phyloP scores from a whole-genome alignment of 1,284 basidiomycete genomes.

The Trametes hirsuta region DNA sequence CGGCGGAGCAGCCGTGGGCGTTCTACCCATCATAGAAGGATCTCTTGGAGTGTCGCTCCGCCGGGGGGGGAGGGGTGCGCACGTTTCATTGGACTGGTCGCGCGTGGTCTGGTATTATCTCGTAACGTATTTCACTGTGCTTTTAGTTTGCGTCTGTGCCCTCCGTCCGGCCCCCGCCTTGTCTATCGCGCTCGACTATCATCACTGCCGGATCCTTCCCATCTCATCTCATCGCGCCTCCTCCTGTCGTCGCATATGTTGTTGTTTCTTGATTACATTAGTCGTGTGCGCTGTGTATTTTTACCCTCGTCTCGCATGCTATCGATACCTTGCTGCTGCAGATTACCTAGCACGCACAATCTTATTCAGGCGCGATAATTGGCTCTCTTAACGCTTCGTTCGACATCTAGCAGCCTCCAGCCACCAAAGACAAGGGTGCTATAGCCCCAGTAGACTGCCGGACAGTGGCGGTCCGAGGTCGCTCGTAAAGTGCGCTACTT shows the following conservation, averaged over 20 bases:
- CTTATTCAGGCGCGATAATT: slow-evolving; percentile 15
- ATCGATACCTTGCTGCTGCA: slow-evolving; percentile 36
- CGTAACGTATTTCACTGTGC: slow-evolving; percentile 32
- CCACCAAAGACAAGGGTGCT: too few species aligned
- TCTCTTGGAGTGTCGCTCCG: neutral
- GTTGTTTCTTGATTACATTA: slow-evolving; percentile 38
- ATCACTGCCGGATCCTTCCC: slow-evolving; percentile 12
- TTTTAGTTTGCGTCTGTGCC: slow-evolving; percentile 28
- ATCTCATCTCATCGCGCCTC: slow-evolving; percentile 2
- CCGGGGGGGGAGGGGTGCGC: too few species aligned
- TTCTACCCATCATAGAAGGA: slow-evolving; percentile 46
- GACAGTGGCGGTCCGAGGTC: neutral
- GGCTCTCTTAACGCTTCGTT: neutral
- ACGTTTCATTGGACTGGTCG: slow-evolving; percentile 13
- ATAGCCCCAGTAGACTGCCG: too few species aligned
- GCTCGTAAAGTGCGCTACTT: neutral
- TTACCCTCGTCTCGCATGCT: slow-evolving; percentile 39
- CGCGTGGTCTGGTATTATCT: slow-evolving; percentile 29
- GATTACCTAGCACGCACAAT: slow-evolving; percentile 17
- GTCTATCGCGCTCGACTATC: slow-evolving; percentile 6
- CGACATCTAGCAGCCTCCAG: neutral
- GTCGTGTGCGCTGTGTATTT: slow-evolving; percentile 40
- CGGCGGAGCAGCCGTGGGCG: slow-evolving; percentile 72
- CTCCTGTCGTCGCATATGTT: slow-evolving; percentile 38
- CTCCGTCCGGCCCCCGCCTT: slow-evolving; percentile 7